phyloP scores from a whole-genome alignment of 352 stramenopile genomes.

The Phytophthora cactorum region DNA sequence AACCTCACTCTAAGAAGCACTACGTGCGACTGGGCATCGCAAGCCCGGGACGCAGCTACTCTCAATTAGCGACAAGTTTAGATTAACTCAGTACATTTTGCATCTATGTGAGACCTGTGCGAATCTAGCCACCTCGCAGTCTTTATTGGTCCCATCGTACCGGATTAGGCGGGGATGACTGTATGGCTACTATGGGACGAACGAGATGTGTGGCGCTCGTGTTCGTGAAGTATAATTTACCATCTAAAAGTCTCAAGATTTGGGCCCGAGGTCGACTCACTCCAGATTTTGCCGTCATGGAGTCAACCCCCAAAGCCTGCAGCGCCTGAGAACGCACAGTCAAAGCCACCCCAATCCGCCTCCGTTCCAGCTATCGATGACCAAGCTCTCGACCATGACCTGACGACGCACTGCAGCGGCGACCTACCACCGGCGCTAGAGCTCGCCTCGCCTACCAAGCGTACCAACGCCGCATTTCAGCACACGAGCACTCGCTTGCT shows the following conservation, averaged over 20 bases:
- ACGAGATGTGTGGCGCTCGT: neutral
- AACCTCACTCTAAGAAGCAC: no score
- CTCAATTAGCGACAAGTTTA: no score
- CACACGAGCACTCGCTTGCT: conserved; percentile 9
- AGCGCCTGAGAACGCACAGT: conserved; percentile 4
- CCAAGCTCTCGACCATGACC: neutral
- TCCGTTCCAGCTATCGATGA: conserved; percentile 1
- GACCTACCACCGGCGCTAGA: conserved; percentile 18
- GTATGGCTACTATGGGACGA: neutral
- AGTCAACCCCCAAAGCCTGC: conserved; percentile 7
- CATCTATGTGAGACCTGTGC: no score
- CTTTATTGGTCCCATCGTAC: no score
- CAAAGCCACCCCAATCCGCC: neutral
- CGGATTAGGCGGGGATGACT: no score
- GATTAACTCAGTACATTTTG: no score
- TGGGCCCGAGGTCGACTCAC: neutral
- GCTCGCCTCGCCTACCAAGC: conserved; percentile 30
- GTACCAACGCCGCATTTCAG: conserved; percentile 36
- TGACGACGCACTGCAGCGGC: conserved; percentile 2
- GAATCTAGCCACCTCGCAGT: no score
- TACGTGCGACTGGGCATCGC: no score
- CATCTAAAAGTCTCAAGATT: neutral
- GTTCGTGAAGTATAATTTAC: neutral
- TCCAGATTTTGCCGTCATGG: conserved; percentile 14
- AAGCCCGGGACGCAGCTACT: no score